Percentiles rank a stretch among this genome's conserved stretches.
phyloP scores from a whole-genome alignment of 805 yeast species.

The Gaillardinia entomophila region DNA sequence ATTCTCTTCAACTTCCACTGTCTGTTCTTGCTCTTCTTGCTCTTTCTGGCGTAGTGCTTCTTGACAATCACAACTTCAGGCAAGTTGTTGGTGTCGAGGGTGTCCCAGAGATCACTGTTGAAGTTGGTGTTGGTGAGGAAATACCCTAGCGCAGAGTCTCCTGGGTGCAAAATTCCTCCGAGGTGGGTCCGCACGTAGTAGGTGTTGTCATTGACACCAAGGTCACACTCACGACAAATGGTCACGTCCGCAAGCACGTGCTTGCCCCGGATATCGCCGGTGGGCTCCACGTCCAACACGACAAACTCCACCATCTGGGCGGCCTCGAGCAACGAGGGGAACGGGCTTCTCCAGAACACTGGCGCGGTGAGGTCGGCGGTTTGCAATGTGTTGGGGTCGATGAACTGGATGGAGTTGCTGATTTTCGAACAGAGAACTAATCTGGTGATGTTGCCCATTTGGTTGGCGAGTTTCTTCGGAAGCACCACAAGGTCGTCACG shows the following conservation, averaged over 20 bases:
- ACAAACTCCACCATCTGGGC: slow-evolving; percentile 79
- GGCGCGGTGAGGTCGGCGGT: slow-evolving; percentile 66
- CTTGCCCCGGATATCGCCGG: slow-evolving; percentile 73
- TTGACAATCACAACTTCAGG: slow-evolving; percentile 88
- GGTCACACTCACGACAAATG: slow-evolving; percentile 81
- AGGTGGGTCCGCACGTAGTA: slow-evolving; percentile 85
- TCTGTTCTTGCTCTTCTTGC: slow-evolving; percentile 70
- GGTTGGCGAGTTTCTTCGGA: slow-evolving; percentile 80
- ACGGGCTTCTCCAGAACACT: slow-evolving; percentile 79
- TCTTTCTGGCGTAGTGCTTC: slow-evolving; percentile 80
- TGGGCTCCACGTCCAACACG: slow-evolving; percentile 90
- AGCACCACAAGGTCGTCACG: slow-evolving; percentile 92
- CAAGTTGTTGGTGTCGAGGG: slow-evolving; percentile 50
- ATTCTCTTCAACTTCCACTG: slow-evolving; percentile 92
- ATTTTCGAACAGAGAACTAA: slow-evolving; percentile 81
- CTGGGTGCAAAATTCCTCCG: slow-evolving; percentile 93
- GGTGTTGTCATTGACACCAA: slow-evolving; percentile 80
- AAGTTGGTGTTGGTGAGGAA: slow-evolving; percentile 79
- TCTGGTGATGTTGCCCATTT: slow-evolving; percentile 76
- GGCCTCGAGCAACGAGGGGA: slow-evolving; percentile 68
- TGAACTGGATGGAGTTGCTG: slow-evolving; percentile 75
- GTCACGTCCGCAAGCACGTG: slow-evolving; percentile 84
- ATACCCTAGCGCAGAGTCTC: slow-evolving; percentile 93
- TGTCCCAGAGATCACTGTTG: slow-evolving; percentile 82
- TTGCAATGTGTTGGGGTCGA: slow-evolving; percentile 80